Evolutionary conservation across 1,284 basidiomycete genomes (phyloP).

Genomic region (Moesziomyces parantarcticus): DNA sequence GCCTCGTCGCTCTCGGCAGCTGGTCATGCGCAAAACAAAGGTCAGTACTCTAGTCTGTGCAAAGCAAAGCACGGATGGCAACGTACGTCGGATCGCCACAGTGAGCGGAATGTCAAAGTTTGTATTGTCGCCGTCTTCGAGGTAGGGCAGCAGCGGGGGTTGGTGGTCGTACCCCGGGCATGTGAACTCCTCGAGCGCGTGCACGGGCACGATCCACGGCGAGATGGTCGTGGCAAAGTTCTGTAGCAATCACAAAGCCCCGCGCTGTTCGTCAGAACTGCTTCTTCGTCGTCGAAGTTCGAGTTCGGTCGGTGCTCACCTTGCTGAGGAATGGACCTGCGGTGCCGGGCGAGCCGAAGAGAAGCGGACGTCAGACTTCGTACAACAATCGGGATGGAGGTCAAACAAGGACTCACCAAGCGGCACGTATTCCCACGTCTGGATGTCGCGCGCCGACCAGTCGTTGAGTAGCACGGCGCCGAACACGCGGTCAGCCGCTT

Average conservation of each 20-base stretch:
- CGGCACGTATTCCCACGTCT: slow-evolving; percentile 50
- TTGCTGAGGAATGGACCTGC: slow-evolving; percentile 38
- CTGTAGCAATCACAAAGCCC: not conserved
- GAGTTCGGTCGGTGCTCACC: slow-evolving; percentile 9
- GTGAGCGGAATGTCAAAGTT: slow-evolving; percentile 38
- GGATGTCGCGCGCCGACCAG: slow-evolving; percentile 54
- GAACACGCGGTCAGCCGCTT: slow-evolving; percentile 45
- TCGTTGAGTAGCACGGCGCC: slow-evolving; percentile 58
- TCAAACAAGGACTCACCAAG: slow-evolving; percentile 13
- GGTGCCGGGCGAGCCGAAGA: not conserved
- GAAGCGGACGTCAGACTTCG: not conserved
- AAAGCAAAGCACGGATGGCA: too few species aligned
- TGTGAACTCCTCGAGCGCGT: slow-evolving; percentile 37
- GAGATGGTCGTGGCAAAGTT: slow-evolving; percentile 52
- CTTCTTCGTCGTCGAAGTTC: too few species aligned
- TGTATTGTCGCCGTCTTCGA: slow-evolving; percentile 21
- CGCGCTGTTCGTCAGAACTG: too few species aligned
- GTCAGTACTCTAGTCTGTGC: not conserved
- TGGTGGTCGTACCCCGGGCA: slow-evolving; percentile 25
- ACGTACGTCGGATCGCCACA: slow-evolving; percentile 22
- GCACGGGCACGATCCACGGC: slow-evolving; percentile 37
- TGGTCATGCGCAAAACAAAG: not conserved
- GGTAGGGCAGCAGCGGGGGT: slow-evolving; percentile 31
- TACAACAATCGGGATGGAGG: not conserved
- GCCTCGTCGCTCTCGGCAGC: not conserved